Base-by-base conservation (phyloP, 164 flowering plant genomes). In the Nelumbo lutea region DNA sequence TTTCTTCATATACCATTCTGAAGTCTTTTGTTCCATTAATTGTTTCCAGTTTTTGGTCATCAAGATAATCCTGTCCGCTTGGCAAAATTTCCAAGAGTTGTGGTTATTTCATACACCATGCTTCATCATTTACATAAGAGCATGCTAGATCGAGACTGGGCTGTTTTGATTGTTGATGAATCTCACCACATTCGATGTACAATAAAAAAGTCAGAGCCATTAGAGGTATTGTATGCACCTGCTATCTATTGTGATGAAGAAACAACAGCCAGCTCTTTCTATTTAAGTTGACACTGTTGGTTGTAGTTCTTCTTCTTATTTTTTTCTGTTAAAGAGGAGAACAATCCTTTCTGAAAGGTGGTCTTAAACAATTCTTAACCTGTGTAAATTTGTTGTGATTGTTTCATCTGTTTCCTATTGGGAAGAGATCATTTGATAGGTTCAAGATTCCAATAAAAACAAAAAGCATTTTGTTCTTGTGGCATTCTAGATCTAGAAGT, bases 41-140 rank as follows among this genome's bases (percentile, higher is more conserved):
- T 76, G 50, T 65, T 58, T 81, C 64, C 86, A 95, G 99, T 96
- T 74, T 95, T 90, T 84, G 88, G 97, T 59, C 96, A 85, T 77
- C 81, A 62, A 72, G 78, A 89, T 66, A 90, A 90, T 85, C 96
- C 96, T 74, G 77, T 75, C 41, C 51, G 78, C 72, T 79, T 96
- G 69, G 65, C 79, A 53, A 86, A 72, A 69, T 79, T 65, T 48
- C 99, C 98, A 45, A 89, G 58, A 80, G 79, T 96, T 67, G 97
- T 96, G 65, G 95, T 96, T 65, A 92, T 84, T 42, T 96, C 99
- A 43, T 96, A 84, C 70, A 88, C 82, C 38, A 96, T 93, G 99
- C 96, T 96, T 78, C 76, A 81, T 45, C 90, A 66, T 67, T 68
- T 92, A 81, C 81, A 81, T 44, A 88, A 79, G 79, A 88, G 85